Evolutionary conservation across 805 yeast genomes (phyloP).

Genomic region (Scheffersomyces spartinae): DNA sequence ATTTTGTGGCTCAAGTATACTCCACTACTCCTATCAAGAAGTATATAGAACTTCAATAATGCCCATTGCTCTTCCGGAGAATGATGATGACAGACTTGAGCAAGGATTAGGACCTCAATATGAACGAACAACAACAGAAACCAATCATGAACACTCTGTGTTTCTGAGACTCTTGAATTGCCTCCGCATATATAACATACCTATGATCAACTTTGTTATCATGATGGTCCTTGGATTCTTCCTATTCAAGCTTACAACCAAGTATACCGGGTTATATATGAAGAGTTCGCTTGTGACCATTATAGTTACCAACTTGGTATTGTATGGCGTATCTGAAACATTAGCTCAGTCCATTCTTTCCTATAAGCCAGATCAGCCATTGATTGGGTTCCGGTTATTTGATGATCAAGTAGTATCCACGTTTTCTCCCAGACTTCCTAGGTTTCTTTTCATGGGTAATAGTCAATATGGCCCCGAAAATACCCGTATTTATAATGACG

Average conservation of each 20-base stretch:
- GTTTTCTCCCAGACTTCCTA: too few species aligned
- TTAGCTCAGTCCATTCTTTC: conserved; percentile 63
- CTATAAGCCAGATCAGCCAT: conserved; percentile 12
- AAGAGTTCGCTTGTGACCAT: conserved; percentile 65
- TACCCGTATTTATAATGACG: conserved; percentile 6
- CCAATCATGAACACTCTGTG: conserved; percentile 2
- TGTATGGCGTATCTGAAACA: conserved; percentile 86
- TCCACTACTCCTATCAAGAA: too few species aligned
- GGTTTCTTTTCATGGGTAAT: too few species aligned
- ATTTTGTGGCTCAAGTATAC: too few species aligned
- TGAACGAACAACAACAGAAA: neutral
- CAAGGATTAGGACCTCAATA: conserved; percentile 1
- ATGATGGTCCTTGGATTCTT: conserved; percentile 37
- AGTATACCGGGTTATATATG: conserved; percentile 50
- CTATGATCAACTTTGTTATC: conserved; percentile 45
- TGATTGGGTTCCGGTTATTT: conserved; percentile 11
- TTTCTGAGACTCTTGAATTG: conserved; percentile 17
- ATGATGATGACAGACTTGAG: conserved; percentile 3
- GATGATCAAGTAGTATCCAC: too few species aligned
- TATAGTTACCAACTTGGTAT: conserved; percentile 63
- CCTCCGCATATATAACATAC: conserved; percentile 35
- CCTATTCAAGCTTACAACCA: conserved; percentile 40
- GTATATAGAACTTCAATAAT: conserved; percentile 5
- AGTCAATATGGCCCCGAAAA: too few species aligned
- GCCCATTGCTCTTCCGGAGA: conserved; percentile 14